Evolutionary conservation across 306 rosid species (phyloP).

Genomic region (Parietaria judaica): DNA sequence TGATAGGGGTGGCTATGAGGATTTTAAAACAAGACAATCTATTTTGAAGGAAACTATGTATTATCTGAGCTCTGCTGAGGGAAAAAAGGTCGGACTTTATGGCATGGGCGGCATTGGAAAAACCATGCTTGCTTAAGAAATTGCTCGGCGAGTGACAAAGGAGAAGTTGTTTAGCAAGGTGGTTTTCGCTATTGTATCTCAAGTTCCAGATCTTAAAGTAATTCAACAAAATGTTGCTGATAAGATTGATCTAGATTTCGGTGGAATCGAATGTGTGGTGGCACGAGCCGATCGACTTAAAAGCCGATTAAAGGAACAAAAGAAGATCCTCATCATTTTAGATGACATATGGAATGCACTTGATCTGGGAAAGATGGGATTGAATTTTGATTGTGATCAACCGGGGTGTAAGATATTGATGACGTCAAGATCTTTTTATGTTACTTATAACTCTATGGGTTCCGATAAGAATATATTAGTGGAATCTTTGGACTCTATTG

Average conservation of each 20-base stretch:
- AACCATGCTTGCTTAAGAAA: neutral
- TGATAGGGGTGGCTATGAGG: neutral
- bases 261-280: neutral
- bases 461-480: slow-evolving; percentile 6
- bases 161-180: neutral
- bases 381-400: slow-evolving; percentile 10
- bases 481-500: neutral
- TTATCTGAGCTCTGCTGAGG: neutral
- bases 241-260: neutral
- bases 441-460: slow-evolving; percentile 7
- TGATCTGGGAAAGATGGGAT: slow-evolving; percentile 11
- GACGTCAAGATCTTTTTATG: slow-evolving; percentile 15
- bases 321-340: neutral
- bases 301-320: neutral
- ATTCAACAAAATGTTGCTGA: neutral
- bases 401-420: slow-evolving; percentile 4
- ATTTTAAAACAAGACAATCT: neutral
- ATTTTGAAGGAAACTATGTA: neutral
- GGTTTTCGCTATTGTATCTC: neutral
- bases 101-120: neutral
- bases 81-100: neutral
- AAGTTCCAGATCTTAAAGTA: neutral
- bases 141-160: neutral
- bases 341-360: neutral
- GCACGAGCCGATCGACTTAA: neutral